Evolutionary conservation across 495 filamentous ascomycete species (phyloP).

Genomic region (Durotheca rogersii): DNA sequence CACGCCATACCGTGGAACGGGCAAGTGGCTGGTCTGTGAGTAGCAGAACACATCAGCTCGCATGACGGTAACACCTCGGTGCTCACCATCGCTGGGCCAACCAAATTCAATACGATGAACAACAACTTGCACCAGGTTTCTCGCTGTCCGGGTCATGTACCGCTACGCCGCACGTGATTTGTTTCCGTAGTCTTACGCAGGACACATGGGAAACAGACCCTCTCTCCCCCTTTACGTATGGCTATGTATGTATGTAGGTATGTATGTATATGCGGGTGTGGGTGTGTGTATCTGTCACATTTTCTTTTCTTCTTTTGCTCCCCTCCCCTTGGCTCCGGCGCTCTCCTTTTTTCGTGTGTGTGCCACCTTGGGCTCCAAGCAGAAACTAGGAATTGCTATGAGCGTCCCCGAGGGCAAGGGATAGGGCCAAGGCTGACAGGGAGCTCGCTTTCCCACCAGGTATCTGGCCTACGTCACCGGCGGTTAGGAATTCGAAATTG

Average conservation of each 20-base stretch:
- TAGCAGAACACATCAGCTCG: slow-evolving; percentile 33
- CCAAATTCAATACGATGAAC: slow-evolving; percentile 7
- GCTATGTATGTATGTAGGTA: too few relatives aligned
- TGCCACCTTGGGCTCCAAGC: slow-evolving; percentile 29
- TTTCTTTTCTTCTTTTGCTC: too few relatives aligned
- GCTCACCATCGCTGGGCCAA: slow-evolving; percentile 19
- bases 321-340: background rate
- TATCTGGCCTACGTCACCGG: slow-evolving; percentile 19
- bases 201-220: background rate
- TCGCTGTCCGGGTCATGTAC: slow-evolving; percentile 8
- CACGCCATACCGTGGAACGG: slow-evolving; percentile 14
- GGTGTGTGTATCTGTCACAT: too few relatives aligned
- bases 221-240: too few relatives aligned
- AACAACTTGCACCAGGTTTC: background rate
- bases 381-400: slow-evolving; percentile 2
- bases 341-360: slow-evolving; percentile 6
- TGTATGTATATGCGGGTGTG: too few relatives aligned
- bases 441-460: background rate
- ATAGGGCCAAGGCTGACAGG: background rate
- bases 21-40: slow-evolving; percentile 5
- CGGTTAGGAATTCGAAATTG: slow-evolving; percentile 9
- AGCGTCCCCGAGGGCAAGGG: slow-evolving; percentile 2
- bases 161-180: slow-evolving; percentile 22
- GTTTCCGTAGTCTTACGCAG: slow-evolving; percentile 8
- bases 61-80: slow-evolving; percentile 25